These are phyloP conservation scores for Hypholoma fasciculare DNA, from an alignment of 768 basidiomycete species.

Conservation along the genomic window DNA sequence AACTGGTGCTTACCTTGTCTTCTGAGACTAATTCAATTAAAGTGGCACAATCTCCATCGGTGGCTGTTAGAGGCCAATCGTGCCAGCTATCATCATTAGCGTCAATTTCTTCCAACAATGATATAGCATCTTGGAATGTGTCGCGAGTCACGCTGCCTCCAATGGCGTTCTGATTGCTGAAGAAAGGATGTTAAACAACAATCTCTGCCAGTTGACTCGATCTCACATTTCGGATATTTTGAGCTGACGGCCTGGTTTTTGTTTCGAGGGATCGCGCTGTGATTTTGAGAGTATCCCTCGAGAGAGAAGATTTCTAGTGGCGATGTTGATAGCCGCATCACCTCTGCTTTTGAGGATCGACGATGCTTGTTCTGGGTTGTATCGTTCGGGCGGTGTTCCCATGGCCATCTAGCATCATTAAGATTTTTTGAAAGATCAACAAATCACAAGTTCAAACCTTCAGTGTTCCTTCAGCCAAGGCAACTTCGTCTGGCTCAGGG, in stretches of 20 bases:
- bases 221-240: constrained; percentile 73
- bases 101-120: constrained; percentile 56
- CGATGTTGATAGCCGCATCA: constrained; percentile 52
- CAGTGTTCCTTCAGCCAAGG: constrained; percentile 65
- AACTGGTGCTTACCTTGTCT: constrained; percentile 51
- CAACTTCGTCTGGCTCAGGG: constrained; percentile 37
- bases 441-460: constrained; percentile 48
- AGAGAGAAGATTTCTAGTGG: constrained; percentile 58
- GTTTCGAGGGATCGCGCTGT: constrained; percentile 60
- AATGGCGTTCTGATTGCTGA: constrained; percentile 66
- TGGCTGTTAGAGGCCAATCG: constrained; percentile 79
- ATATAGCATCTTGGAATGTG: constrained; percentile 69
- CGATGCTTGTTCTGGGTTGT: constrained; percentile 61
- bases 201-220: constrained; percentile 3
- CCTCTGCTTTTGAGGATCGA: constrained; percentile 57
- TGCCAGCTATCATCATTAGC: constrained; percentile 54
- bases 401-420: constrained; percentile 67
- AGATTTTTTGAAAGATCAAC: neutral
- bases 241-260: constrained; percentile 69
- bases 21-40: constrained; percentile 83
- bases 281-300: constrained; percentile 69
- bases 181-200: neutral
- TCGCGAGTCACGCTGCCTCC: constrained; percentile 65
- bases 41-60: constrained; percentile 79
- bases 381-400: constrained; percentile 69